Base-by-base conservation (phyloP, 2,329 filamentous ascomycete species). In the Arthrobotrys sinensis region DNA sequence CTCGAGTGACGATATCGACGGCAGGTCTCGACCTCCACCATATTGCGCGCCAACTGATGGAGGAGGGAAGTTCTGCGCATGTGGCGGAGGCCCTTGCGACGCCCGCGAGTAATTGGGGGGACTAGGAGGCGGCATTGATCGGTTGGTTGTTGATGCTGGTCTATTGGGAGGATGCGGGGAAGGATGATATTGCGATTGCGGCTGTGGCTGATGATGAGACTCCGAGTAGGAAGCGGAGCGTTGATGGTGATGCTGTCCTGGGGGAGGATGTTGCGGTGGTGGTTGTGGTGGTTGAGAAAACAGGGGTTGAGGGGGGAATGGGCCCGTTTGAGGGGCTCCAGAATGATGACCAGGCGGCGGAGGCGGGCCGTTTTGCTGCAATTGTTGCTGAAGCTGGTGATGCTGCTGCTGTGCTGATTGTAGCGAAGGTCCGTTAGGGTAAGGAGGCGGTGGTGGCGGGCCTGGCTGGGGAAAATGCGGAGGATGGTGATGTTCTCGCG, bases 381-480 rank as follows among this genome's bases (percentile, higher is more conserved):
- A 72, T 64, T 78, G 75, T 43, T 78, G 75, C 67, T 78, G 75
- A 21, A 78, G 75, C 52, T 78, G 75, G 34, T 78, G 75, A 78
- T 78, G 75, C 67, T 78, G 75, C 53, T 78, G 75, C 46, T 78
- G 75, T 7, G 75, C 63, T 14, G 75, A 78, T 36, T 78, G 75
- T 6, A 78, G 67, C 16, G 75, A 78, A 45, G 75, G 75, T 1
- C 75, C 75, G 34, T 12, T 21, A 36, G 62, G 21, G 46, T 72
- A 72, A 28, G 66, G 75, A 32, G 75, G 75, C 21, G 60, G 72
- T 48, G 64, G 72, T 7, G 65, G 73, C 43, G 75, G 75, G 52
- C 75, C 75, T 38, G 50, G 67, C 43, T 77, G 75, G 43, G 62
- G 67, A 53, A 72, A 78, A 40, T 78, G 75, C 43, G 60, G 53